These are phyloP conservation scores for Epichloe baconii DNA, from an alignment of 2,329 filamentous ascomycete genomes.

Conservation along the genomic window DNA sequence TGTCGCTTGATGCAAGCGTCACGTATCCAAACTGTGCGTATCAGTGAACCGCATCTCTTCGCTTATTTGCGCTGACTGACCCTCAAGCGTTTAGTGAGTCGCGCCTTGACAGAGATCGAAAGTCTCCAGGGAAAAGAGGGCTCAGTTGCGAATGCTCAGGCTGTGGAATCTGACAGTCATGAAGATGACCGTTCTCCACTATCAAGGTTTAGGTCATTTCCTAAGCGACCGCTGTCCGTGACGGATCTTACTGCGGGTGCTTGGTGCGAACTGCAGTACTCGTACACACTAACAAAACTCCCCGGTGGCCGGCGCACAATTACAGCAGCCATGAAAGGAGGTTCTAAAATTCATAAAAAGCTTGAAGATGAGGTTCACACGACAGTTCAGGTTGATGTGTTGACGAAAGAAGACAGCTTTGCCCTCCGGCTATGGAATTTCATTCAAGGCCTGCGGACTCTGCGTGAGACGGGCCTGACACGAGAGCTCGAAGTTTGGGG, in stretches of 20 bases:
- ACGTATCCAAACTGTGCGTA: conserved; percentile 41
- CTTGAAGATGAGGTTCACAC: conserved; percentile 79
- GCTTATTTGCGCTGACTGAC: conserved; percentile 35
- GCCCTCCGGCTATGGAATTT: conserved; percentile 82
- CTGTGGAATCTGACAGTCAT: neutral
- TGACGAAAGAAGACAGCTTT: conserved; percentile 68
- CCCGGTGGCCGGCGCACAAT: conserved; percentile 58
- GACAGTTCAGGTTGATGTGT: conserved; percentile 57
- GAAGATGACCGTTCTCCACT: conserved; percentile 43
- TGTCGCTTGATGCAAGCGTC: conserved; percentile 17
- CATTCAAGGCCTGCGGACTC: conserved; percentile 67
- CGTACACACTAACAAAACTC: conserved; percentile 65
- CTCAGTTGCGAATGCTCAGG: neutral
- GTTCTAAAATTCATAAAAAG: conserved; percentile 64
- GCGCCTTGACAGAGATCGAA: conserved; percentile 20
- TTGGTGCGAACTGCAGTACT: conserved; percentile 95
- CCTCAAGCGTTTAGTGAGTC: conserved; percentile 56
- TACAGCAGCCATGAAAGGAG: conserved; percentile 74
- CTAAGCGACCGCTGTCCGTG: conserved; percentile 70
- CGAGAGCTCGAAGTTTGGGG: conserved; percentile 80
- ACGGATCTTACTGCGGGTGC: conserved; percentile 79
- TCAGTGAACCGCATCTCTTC: neutral
- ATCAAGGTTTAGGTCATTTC: conserved; percentile 63
- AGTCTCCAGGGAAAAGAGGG: conserved; percentile 6
- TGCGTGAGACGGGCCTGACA: conserved; percentile 58